Conservation (phyloP, 768 basidiomycete species). For the Leccinum uliginosum region DNA sequence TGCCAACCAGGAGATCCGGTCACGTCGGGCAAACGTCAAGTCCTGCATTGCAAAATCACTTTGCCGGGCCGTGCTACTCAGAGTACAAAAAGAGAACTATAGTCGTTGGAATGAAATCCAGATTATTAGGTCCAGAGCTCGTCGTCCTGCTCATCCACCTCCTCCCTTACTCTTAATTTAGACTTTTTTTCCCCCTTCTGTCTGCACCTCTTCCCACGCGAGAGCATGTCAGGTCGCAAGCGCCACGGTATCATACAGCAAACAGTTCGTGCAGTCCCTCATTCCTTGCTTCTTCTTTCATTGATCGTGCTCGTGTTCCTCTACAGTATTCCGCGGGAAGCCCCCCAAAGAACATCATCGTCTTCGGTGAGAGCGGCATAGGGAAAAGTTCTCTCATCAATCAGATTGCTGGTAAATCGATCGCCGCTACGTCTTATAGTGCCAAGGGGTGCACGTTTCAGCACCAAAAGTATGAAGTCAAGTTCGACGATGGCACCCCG, state of each 20-base stretch:
- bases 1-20: too few relatives aligned
- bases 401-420: slow-evolving; percentile 37
- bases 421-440: slow-evolving; percentile 30
- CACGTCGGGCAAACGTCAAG: too few relatives aligned
- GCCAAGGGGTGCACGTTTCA: slow-evolving; percentile 34
- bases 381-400: slow-evolving; percentile 43
- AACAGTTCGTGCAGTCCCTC: slow-evolving; percentile 7
- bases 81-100: slow-evolving; percentile 18
- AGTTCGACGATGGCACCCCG: slow-evolving; percentile 14
- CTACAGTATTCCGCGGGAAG: slow-evolving; percentile 8
- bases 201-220: not conserved
- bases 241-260: not conserved
- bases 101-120: slow-evolving; percentile 2
- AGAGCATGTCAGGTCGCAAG: slow-evolving; percentile 19
- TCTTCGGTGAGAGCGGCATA: slow-evolving; percentile 29
- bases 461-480: slow-evolving; percentile 24
- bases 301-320: slow-evolving; percentile 4
- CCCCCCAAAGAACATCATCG: slow-evolving; percentile 21
- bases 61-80: not conserved
- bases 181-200: too few relatives aligned
- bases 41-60: too few relatives aligned
- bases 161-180: too few relatives aligned
- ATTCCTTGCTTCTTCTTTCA: not conserved
- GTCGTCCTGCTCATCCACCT: not conserved
- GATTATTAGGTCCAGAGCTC: slow-evolving; percentile 1